Conservation (phyloP, 2,329 filamentous ascomycete genomes). For the Ascocoryne sarcoides region DNA sequence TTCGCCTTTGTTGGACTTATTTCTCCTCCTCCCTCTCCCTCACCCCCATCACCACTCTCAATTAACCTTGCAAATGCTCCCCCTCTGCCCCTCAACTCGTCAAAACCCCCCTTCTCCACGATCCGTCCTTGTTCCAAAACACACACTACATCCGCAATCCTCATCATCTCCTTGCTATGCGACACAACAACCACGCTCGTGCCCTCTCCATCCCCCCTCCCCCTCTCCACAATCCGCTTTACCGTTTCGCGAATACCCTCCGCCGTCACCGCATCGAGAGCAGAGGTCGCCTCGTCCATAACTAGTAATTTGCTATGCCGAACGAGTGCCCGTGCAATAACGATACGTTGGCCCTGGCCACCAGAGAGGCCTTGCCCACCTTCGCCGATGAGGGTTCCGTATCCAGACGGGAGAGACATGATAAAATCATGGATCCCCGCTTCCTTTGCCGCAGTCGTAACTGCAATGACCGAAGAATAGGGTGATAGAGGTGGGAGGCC, state of each 20-base stretch:
- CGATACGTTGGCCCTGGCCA: constrained; percentile 74
- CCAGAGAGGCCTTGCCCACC: constrained; percentile 67
- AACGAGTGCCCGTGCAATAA: constrained; percentile 71
- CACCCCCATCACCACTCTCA: neutral
- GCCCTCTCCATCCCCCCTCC: constrained; percentile 21
- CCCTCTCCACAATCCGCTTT: constrained; percentile 36
- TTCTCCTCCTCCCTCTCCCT: too few species aligned
- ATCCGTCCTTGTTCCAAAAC: constrained; percentile 62
- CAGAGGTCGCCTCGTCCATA: constrained; percentile 80
- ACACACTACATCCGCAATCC: constrained; percentile 62
- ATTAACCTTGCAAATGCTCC: constrained; percentile 20
- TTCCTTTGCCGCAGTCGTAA: constrained; percentile 44
- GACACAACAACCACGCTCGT: constrained; percentile 75
- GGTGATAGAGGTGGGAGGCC: constrained; percentile 52
- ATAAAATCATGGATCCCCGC: constrained; percentile 73
- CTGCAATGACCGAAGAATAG: constrained; percentile 35
- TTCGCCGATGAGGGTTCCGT: constrained; percentile 67
- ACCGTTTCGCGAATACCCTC: constrained; percentile 56
- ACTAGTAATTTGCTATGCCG: constrained; percentile 64
- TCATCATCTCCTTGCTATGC: constrained; percentile 81
- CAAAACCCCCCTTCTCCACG: constrained; percentile 59
- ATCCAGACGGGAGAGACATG: constrained; percentile 58
- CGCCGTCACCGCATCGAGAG: constrained; percentile 63
- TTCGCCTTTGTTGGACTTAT: too few species aligned
- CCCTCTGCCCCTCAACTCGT: constrained; percentile 38